Evolutionary conservation across 2,329 filamentous ascomycete species (phyloP), one percentile per base, ranked within the genome.

Genomic region (Beauveria pseudobassiana): DNA sequence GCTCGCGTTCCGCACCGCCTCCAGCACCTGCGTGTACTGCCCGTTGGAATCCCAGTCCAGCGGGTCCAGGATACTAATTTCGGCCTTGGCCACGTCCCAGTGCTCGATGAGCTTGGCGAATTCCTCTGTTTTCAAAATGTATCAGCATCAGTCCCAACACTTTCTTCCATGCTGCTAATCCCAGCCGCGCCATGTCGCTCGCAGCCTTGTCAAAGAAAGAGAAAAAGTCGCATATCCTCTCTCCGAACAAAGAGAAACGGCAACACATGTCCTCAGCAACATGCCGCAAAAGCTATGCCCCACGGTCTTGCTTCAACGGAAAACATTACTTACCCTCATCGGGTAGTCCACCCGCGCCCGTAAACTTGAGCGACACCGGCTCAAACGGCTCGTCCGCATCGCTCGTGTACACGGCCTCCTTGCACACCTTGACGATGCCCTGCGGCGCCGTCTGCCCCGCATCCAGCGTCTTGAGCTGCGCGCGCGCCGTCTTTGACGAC

Each of bases 361-460:
- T 73, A 76, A 82, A 90, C 66, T 79, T 80, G 66, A 96, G 72
- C 59, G 82, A 85, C 6, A 96, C 90, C 3, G 86, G 85, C 72
- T 89, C 86, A 74, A 96, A 96, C 5, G 88, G 87, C 78, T 96
- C 91, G 72, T 96, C 92, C 34, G 90, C 86, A 63, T 96, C 93
- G 64, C 88, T 95, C 18, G 84, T 74, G 73, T 95, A 96, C 70
- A 88, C 87, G 49, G 80, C 82, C 56, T 81, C 76, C 55, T 80
- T 77, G 59, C 75, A 76, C 8, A 77, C 79, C 46, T 76, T 72
- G 60, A 76, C 74, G 59, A 93, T 79, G 3, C 76, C 74, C 55
- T 77, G 74, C 7, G 92, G 90, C 59, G 92, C 81, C 63, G 80
- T 73, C 57, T 82, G 79, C 65, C 82, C 80, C 64, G 78, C 68